These are phyloP conservation scores for Phialophora expanda DNA, from an alignment of 2,329 filamentous ascomycete genomes.

Conservation along the genomic window DNA sequence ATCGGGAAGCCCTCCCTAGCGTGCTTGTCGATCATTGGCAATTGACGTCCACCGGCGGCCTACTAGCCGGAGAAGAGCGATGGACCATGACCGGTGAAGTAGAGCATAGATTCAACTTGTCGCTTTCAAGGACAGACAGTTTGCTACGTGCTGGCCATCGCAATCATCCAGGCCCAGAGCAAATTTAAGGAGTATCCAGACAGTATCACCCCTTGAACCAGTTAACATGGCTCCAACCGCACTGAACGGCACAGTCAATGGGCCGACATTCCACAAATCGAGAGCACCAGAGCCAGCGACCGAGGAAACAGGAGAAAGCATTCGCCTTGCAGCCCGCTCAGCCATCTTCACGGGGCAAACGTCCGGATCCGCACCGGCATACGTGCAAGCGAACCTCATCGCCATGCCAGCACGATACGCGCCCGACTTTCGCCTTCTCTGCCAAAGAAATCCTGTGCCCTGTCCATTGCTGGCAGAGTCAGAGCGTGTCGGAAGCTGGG, in stretches of 20 bases:
- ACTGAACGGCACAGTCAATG: background rate
- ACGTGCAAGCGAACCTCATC: conserved; percentile 68
- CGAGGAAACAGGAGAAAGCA: conserved; percentile 28
- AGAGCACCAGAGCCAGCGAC: background rate
- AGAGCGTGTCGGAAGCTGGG: conserved; percentile 50
- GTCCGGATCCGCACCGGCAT: conserved; percentile 60
- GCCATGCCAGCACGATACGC: conserved; percentile 64
- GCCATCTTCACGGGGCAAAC: conserved; percentile 47
- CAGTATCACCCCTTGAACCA: background rate
- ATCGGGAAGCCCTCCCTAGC: conserved; percentile 10
- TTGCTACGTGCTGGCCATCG: background rate
- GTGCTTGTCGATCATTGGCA: conserved; percentile 11
- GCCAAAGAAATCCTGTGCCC: conserved; percentile 65
- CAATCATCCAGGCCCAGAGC: background rate
- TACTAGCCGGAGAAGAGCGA: conserved; percentile 16
- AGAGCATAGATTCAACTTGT: background rate
- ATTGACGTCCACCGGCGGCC: background rate
- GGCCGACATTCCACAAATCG: background rate
- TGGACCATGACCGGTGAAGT: background rate
- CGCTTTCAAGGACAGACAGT: background rate
- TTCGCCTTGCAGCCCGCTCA: conserved; percentile 33
- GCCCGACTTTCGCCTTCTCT: conserved; percentile 63
- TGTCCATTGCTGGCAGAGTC: conserved; percentile 66
- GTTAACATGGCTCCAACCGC: background rate
- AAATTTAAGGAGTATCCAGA: background rate